phyloP scores from a whole-genome alignment of 768 basidiomycete genomes.

The Lactifluus rugatus region DNA sequence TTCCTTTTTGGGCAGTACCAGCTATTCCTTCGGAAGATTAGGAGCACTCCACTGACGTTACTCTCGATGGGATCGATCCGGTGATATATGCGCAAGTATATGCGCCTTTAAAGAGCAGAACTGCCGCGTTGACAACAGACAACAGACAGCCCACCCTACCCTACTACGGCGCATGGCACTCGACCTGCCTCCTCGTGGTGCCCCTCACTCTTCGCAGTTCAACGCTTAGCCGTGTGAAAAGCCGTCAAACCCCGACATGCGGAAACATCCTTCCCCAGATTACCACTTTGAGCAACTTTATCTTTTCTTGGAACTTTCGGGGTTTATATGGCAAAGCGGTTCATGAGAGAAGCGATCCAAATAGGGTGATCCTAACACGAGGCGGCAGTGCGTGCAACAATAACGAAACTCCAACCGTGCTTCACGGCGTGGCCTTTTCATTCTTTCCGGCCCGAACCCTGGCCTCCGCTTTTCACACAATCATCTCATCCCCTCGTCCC shows the following conservation, averaged over 20 bases:
- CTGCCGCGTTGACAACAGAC: not conserved
- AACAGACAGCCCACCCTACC: not conserved
- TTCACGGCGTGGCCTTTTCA: not conserved
- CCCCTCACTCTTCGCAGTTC: not conserved
- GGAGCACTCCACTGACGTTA: too few species aligned
- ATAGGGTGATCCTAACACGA: slow-evolving; percentile 3
- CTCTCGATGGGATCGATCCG: too few species aligned
- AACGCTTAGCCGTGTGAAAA: not conserved
- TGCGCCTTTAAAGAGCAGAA: not conserved
- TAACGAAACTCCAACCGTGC: not conserved
- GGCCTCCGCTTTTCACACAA: not conserved
- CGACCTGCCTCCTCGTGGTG: not conserved
- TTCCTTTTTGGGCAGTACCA: not conserved
- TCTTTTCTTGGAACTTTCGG: not conserved
- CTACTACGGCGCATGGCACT: not conserved
- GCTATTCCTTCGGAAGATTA: not conserved
- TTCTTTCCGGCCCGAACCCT: not conserved
- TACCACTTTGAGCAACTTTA: not conserved
- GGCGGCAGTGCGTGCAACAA: not conserved
- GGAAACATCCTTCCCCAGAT: not conserved
- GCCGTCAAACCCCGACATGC: slow-evolving; percentile 2
- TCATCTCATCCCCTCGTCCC: not conserved
- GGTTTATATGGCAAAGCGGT: not conserved
- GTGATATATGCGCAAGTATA: too few species aligned
- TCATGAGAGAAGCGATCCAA: not conserved